Evolutionary conservation across 2,329 filamentous ascomycete genomes (phyloP).

Genomic region (Colletotrichum sp.): DNA sequence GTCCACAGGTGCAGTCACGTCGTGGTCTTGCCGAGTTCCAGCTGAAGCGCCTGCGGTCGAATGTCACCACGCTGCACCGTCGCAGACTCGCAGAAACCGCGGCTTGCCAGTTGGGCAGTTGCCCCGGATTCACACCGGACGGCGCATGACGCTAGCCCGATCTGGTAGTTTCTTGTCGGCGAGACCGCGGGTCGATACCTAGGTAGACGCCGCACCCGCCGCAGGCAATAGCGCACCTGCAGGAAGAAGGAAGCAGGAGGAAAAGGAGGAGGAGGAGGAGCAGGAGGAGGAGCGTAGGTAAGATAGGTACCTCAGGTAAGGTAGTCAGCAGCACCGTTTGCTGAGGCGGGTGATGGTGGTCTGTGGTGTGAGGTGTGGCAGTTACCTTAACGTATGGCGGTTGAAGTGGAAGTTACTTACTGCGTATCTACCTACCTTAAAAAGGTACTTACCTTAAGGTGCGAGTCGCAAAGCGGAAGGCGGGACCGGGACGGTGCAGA

Average conservation of each 20-base stretch:
- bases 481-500: background rate
- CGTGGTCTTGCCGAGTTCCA: background rate
- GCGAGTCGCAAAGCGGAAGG: background rate
- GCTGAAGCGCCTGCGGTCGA: background rate
- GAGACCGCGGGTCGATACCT: background rate
- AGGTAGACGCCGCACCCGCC: background rate
- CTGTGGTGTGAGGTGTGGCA: background rate
- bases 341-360: background rate
- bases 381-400: background rate
- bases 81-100: background rate
- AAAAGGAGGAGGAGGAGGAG: background rate
- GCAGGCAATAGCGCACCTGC: background rate
- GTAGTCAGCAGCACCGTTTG: background rate
- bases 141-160: background rate
- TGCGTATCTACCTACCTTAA: background rate
- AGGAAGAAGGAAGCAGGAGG: background rate
- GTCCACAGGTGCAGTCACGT: background rate
- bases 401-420: background rate
- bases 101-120: background rate
- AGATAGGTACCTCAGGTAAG: background rate
- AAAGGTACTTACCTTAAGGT: background rate
- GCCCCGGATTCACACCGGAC: background rate
- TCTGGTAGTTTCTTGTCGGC: background rate
- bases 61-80: background rate
- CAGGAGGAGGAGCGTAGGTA: too few relatives aligned